A percentile compares a stretch with the other conserved stretches of the same genome.
These are phyloP conservation scores for Ploettnerulaceae sp. DNA, from an alignment of 2,329 filamentous ascomycete genomes.

Conservation along the genomic window DNA sequence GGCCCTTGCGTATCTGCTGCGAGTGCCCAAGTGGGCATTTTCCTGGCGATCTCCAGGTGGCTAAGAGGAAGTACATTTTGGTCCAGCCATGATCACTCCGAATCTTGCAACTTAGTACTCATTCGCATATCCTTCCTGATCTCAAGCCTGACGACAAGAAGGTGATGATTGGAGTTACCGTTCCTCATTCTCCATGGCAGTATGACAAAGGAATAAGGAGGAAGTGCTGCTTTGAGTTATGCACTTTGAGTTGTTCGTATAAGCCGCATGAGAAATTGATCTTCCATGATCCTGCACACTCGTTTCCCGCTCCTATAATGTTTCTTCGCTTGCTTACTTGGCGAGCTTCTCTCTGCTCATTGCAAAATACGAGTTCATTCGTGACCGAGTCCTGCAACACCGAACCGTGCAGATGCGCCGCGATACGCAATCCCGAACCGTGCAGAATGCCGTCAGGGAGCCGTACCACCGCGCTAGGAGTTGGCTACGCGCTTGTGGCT, in stretches of 20 bases:
- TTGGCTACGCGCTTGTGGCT: background rate
- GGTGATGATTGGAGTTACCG: background rate
- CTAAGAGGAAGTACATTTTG: too few species aligned
- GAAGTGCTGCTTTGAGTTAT: background rate
- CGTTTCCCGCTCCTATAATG: constrained; percentile 3
- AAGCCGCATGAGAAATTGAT: background rate
- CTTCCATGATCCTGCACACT: background rate
- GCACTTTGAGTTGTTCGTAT: background rate
- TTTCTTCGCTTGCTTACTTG: background rate
- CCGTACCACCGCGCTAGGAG: background rate
- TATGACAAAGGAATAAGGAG: background rate
- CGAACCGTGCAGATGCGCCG: constrained; percentile 4
- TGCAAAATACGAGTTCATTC: background rate
- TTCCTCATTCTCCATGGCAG: background rate
- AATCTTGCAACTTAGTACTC: background rate
- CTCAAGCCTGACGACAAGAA: background rate
- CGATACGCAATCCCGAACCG: constrained; percentile 1
- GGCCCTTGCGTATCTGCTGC: too few species aligned
- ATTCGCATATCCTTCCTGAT: background rate
- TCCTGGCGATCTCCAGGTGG: background rate
- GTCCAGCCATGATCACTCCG: too few species aligned
- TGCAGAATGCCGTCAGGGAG: background rate
- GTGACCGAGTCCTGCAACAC: constrained; percentile 1
- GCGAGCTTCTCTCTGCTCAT: background rate
- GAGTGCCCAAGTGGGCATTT: too few species aligned